phyloP scores from a whole-genome alignment of 495 filamentous ascomycete species.

The Articulospora tetracladia region DNA sequence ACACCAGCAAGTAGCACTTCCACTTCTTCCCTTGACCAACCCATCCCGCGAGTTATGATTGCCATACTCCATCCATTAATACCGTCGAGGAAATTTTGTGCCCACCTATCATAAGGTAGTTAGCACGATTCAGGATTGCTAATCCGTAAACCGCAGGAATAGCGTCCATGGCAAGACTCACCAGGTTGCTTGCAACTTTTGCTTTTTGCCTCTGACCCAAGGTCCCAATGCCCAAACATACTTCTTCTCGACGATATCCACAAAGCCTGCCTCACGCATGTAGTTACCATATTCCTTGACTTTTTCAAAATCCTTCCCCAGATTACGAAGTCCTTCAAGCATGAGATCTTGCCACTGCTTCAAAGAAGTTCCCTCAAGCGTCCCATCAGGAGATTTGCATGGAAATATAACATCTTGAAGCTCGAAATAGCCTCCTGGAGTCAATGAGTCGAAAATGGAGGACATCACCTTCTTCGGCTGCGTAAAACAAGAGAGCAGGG shows the following conservation, averaged over 20 bases:
- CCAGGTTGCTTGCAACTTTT: no score
- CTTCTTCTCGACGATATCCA: slow-evolving; percentile 47
- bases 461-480: slow-evolving; percentile 36
- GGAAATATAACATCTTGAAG: slow-evolving; percentile 36
- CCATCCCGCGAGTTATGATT: slow-evolving; percentile 46
- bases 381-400: slow-evolving; percentile 27
- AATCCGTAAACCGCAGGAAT: no score
- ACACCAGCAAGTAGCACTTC: slow-evolving; percentile 48
- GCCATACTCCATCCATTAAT: slow-evolving; percentile 40
- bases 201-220: slow-evolving; percentile 34
- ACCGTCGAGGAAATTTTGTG: background rate
- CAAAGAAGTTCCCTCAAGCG: slow-evolving; percentile 26
- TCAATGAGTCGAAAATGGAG: slow-evolving; percentile 35
- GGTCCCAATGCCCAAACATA: slow-evolving; percentile 45
- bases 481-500: slow-evolving; percentile 36
- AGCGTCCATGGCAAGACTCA: no score
- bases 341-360: slow-evolving; percentile 28
- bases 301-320: slow-evolving; percentile 1
- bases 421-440: slow-evolving; percentile 47
- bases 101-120: no score
- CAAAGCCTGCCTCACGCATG: slow-evolving; percentile 53
- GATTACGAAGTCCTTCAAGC: slow-evolving; percentile 18
- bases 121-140: no score
- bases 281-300: slow-evolving; percentile 1
- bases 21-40: slow-evolving; percentile 42